Conservation (phyloP, 225 moss, liverwort and hornwort species). For the Lunularia cruciata region DNA sequence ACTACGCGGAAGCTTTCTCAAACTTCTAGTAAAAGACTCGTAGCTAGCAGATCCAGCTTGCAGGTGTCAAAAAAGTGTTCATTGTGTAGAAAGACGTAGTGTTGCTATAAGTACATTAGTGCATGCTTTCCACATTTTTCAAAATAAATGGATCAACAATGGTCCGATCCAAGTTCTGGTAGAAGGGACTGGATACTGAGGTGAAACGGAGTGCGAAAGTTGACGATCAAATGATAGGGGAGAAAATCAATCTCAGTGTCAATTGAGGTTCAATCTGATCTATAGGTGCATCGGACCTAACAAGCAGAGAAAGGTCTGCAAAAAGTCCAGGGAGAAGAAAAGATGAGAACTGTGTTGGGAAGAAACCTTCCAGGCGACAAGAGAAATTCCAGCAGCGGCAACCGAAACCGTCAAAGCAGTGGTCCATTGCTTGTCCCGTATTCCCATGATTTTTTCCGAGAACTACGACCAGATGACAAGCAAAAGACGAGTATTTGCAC, state of each 20-base stretch:
- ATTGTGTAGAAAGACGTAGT: too few species aligned
- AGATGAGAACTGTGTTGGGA: not conserved
- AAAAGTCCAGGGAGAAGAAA: not conserved
- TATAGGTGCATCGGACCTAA: not conserved
- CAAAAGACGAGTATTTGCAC: not conserved
- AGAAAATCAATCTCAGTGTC: not conserved
- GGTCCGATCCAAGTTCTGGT: not conserved
- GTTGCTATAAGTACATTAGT: not conserved
- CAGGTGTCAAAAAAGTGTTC: not conserved
- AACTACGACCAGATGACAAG: not conserved
- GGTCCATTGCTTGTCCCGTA: constrained; percentile 33
- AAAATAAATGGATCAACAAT: not conserved
- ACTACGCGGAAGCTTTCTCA: too few species aligned
- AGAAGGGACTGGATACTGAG: not conserved
- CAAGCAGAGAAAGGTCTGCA: not conserved
- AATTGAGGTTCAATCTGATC: not conserved
- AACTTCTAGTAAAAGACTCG: too few species aligned
- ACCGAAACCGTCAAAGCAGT: constrained; percentile 32
- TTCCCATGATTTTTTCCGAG: constrained; percentile 30
- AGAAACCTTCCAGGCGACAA: constrained; percentile 44
- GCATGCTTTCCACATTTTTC: too few species aligned
- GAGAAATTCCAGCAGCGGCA: constrained; percentile 42
- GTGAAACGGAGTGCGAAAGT: not conserved
- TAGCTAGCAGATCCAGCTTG: not conserved
- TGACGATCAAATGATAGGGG: not conserved